Conservation (phyloP, 2,329 filamentous ascomycete species). For the Nannizzia gypsea region DNA sequence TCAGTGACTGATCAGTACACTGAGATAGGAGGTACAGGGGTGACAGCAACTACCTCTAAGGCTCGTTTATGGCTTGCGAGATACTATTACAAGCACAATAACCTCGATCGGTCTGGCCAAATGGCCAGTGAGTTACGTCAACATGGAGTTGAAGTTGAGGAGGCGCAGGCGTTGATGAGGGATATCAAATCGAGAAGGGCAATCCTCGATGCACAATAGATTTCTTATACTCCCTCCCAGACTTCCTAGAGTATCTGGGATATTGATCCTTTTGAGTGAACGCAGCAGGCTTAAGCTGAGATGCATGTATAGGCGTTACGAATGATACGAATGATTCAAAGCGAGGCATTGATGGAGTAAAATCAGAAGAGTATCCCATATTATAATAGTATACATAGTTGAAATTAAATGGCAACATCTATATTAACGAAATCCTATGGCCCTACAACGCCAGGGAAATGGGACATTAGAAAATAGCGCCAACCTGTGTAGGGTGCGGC, state of each 20-base stretch:
- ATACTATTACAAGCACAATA: conserved; percentile 62
- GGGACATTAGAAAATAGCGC: background rate
- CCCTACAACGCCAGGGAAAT: background rate
- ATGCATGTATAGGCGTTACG: too few species aligned
- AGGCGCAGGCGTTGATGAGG: conserved; percentile 83
- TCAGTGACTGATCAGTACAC: conserved; percentile 28
- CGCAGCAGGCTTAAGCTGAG: background rate
- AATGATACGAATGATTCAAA: too few species aligned
- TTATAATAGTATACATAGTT: too few species aligned
- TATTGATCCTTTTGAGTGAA: background rate
- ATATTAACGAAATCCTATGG: background rate
- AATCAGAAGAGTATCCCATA: too few species aligned
- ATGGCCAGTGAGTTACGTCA: conserved; percentile 85
- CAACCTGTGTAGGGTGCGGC: background rate
- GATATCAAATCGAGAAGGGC: conserved; percentile 73
- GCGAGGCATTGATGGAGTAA: too few species aligned
- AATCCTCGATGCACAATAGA: conserved; percentile 6
- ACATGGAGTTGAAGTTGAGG: conserved; percentile 91
- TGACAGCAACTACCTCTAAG: conserved; percentile 82
- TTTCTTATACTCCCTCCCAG: background rate
- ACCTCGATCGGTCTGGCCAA: conserved; percentile 64
- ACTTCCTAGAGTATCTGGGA: background rate
- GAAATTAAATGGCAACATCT: too few species aligned
- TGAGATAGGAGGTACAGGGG: conserved; percentile 54
- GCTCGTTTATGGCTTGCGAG: conserved; percentile 88